Evolutionary conservation across 306 rosid species (phyloP).

Genomic region (Ochetophila trinervis): DNA sequence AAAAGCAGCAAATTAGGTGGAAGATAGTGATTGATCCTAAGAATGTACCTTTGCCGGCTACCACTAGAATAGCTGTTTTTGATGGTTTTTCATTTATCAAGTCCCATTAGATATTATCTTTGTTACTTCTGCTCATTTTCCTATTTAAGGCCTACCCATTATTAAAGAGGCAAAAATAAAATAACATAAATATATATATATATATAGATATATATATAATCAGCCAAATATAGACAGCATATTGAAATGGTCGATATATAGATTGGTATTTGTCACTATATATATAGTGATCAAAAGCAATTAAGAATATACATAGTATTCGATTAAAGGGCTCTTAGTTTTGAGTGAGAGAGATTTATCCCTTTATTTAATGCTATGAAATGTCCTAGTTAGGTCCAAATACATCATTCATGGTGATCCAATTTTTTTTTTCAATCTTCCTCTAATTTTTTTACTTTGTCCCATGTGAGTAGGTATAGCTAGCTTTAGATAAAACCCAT

Average conservation of each 20-base stretch:
- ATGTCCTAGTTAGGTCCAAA: background rate
- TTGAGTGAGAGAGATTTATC: too few relatives aligned
- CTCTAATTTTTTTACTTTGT: conserved; percentile 2
- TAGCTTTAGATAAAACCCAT: conserved; percentile 15
- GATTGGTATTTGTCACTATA: too few relatives aligned
- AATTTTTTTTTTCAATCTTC: background rate
- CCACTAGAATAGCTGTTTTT: background rate
- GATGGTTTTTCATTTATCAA: background rate
- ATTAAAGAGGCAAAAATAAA: too few relatives aligned
- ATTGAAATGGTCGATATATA: too few relatives aligned
- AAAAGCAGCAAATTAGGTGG: conserved; percentile 2
- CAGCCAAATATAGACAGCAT: too few relatives aligned
- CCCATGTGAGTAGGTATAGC: conserved; percentile 17
- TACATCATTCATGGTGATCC: background rate
- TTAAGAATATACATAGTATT: too few relatives aligned
- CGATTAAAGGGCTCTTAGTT: too few relatives aligned
- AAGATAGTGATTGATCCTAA: conserved; percentile 1
- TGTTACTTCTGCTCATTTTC: background rate
- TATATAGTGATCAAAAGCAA: too few relatives aligned
- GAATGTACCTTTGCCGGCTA: conserved; percentile 6
- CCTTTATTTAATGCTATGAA: too few relatives aligned
- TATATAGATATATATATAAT: too few relatives aligned
- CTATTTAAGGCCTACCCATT: background rate
- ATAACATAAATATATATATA: too few relatives aligned
- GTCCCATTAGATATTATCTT: background rate